Evolutionary conservation across 495 filamentous ascomycete genomes (phyloP), one percentile per base, ranked within the genome.

Genomic region (Rhypophila decipiens): DNA sequence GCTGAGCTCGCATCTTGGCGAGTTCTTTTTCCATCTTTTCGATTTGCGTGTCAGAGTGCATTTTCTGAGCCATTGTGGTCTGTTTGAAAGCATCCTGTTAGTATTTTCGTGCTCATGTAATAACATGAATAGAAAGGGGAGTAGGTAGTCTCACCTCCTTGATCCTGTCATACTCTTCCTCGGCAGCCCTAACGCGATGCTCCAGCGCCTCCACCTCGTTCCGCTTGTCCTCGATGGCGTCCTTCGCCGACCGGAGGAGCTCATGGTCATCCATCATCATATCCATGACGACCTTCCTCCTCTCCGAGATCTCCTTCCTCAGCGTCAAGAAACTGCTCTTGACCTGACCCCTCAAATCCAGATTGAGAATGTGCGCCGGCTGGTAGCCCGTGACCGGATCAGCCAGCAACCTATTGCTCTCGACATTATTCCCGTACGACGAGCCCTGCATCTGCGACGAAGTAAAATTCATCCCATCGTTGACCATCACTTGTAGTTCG

Each of bases 1-100:
- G 73, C 20, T 84, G 82, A 2, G 82, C 77, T 46, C 90, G 77
- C 88, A 96, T 95, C 71, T 88, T 89, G 35, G 87, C 86, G 22
- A 98, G 71, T 65, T 98, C 91, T 62, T 95, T 95, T 70, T 97
- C 93, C 85, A 96, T 90, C 73, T 90, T 88, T 69, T 98, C 93
- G 57, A 96, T 95, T 64, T 96, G 90, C 13, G 89, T 81, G 64
- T 96, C 93, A 4, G 79, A 85, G 10, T 82, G 83, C 55, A 90
- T 76, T 64, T 93, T 90, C 67, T 96, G 88, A 24, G 88, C 87
- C 13, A 76, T 83, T 12, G 85, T 90, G 34, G 87, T 80, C 70
- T 78, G 39, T 20, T 12, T 11, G 20, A 12, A 4, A 4, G 29
- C 7, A 7, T 8, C 0, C 31, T 47, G 65, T 61, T 33, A 21